Evolutionary conservation across 106 monocot genomes (phyloP).

Genomic region (Narthecium ossifragum): DNA sequence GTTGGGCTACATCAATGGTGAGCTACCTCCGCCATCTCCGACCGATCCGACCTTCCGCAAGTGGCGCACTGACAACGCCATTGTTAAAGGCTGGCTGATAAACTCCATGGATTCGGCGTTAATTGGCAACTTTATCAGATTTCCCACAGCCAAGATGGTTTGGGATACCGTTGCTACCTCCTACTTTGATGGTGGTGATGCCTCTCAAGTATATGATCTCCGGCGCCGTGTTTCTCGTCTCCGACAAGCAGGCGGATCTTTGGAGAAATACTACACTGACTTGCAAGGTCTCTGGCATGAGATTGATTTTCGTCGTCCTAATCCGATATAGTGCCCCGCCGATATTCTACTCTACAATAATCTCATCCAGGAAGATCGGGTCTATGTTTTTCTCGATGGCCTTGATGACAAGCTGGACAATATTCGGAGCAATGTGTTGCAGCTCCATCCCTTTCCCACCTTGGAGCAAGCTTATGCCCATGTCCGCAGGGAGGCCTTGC

Average conservation of each 20-base stretch:
- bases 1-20: conserved; percentile 14
- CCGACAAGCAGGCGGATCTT: not conserved
- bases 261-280: not conserved
- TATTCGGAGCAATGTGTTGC: not conserved
- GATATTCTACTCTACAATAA: conserved; percentile 2
- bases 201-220: conserved; percentile 10
- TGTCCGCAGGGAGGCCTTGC: not conserved
- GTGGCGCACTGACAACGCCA: not conserved
- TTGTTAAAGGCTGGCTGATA: not conserved
- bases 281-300: conserved; percentile 2
- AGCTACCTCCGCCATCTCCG: not conserved
- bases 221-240: not conserved
- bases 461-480: conserved; percentile 9
- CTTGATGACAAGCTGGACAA: not conserved
- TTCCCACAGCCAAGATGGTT: not conserved
- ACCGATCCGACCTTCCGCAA: not conserved
- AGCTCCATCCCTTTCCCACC: not conserved
- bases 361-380: conserved; percentile 5
- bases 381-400: not conserved
- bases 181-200: conserved; percentile 2
- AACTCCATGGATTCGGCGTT: not conserved
- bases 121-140: conserved; percentile 1
- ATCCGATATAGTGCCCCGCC: not conserved
- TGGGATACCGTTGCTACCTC: conserved; percentile 5
- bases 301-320: not conserved